Conservation (phyloP, 164 flowering plant species). For the Stephania cephalantha region DNA sequence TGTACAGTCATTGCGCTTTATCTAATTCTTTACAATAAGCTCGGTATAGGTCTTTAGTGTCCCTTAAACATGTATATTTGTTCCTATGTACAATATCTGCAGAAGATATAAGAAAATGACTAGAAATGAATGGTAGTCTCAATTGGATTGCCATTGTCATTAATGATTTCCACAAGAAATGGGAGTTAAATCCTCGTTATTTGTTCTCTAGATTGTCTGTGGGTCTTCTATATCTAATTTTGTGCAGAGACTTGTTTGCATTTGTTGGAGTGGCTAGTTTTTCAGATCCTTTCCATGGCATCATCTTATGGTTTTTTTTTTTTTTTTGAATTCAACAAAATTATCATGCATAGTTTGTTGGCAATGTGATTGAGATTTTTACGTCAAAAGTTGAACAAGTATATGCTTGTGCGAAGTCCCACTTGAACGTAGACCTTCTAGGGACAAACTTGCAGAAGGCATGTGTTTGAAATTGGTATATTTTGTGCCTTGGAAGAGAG, state of each 20-base stretch:
- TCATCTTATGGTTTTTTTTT: too few relatives aligned
- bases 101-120: slow-evolving; percentile 5
- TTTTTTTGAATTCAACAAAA: too few relatives aligned
- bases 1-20: slow-evolving; percentile 24
- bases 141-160: slow-evolving; percentile 22
- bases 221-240: background rate
- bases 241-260: background rate
- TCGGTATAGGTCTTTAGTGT: slow-evolving; percentile 16
- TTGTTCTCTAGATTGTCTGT: background rate
- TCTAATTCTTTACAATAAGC: slow-evolving; percentile 18
- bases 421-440: too few relatives aligned
- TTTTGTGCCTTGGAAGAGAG: too few relatives aligned
- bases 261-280: background rate
- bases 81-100: slow-evolving; percentile 15
- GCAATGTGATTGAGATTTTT: too few relatives aligned
- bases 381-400: too few relatives aligned
- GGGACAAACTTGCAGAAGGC: too few relatives aligned
- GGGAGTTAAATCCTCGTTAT: background rate
- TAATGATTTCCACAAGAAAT: slow-evolving; percentile 5
- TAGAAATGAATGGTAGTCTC: slow-evolving; percentile 14
- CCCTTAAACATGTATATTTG: slow-evolving; percentile 20
- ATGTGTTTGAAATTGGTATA: too few relatives aligned
- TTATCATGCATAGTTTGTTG: too few relatives aligned
- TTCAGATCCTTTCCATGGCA: background rate
- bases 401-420: too few relatives aligned